phyloP scores from a whole-genome alignment of 352 stramenopile species.

The Blastocystis hominis region DNA sequence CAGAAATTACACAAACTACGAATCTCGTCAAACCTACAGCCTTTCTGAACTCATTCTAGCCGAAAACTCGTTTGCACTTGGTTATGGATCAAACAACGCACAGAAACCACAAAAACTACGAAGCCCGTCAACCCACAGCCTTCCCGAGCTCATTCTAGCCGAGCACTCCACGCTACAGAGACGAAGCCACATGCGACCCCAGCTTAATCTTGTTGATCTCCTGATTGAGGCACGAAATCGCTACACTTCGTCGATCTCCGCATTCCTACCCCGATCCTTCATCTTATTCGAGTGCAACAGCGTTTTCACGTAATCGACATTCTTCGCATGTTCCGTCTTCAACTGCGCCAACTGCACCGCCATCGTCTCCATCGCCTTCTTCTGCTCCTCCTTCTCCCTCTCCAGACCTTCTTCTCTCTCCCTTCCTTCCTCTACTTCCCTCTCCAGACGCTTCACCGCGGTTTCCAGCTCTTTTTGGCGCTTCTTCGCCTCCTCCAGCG shows the following conservation, averaged over 20 bases:
- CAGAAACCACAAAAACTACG: not conserved
- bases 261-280: not conserved
- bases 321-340: not conserved
- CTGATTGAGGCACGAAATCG: not conserved
- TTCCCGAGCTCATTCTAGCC: not conserved
- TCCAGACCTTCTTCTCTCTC: not conserved
- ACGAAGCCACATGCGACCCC: not conserved
- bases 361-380: not conserved
- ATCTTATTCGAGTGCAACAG: not conserved
- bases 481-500: not conserved
- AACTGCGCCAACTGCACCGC: not conserved
- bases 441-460: not conserved
- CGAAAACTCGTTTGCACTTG: no score
- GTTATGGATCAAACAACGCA: no score
- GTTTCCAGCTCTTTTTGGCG: not conserved
- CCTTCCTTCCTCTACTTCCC: not conserved
- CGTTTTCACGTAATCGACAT: not conserved
- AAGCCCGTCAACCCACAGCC: not conserved
- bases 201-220: conserved; percentile 39
- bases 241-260: not conserved
- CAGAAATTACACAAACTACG: not conserved
- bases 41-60: no score
- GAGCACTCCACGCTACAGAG: not conserved
- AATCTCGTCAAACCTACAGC: not conserved
- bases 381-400: not conserved